Evolutionary conservation across 345 rosid species (phyloP).

Genomic region (Orychophragmus violaceus): DNA sequence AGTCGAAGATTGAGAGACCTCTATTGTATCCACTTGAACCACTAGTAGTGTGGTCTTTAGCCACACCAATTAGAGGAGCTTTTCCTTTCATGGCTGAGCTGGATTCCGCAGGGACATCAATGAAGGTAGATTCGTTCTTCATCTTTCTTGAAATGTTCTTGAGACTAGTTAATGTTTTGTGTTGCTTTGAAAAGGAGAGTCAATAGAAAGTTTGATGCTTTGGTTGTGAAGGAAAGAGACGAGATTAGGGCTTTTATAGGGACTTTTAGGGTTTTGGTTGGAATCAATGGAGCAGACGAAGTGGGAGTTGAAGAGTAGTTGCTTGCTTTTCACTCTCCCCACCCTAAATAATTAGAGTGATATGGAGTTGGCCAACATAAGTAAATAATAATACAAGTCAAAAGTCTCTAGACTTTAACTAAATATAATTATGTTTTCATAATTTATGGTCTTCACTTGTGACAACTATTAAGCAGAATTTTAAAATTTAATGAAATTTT

Average conservation of each 20-base stretch:
- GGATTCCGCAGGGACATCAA: slow-evolving; percentile 30
- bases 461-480: background rate
- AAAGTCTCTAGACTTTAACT: background rate
- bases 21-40: slow-evolving; percentile 41
- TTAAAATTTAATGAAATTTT: background rate
- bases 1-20: slow-evolving; percentile 65
- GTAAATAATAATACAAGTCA: slow-evolving; percentile 8
- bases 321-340: slow-evolving; percentile 23
- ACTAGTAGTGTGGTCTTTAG: slow-evolving; percentile 5
- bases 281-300: slow-evolving; percentile 28
- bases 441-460: background rate
- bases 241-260: slow-evolving; percentile 9
- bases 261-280: slow-evolving; percentile 6
- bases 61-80: slow-evolving; percentile 28
- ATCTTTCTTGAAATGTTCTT: slow-evolving; percentile 14
- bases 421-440: too few relatives aligned
- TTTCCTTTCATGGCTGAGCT: slow-evolving; percentile 34
- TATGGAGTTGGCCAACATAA: slow-evolving; percentile 24
- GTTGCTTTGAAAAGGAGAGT: background rate
- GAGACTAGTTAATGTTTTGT: background rate
- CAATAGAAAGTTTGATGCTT: slow-evolving; percentile 7
- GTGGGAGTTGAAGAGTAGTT: slow-evolving; percentile 21
- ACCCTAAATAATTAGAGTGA: background rate
- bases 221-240: slow-evolving; percentile 4
- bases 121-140: slow-evolving; percentile 25